Conservation (phyloP, 2,329 filamentous ascomycete species). For the Penicillium sp. region DNA sequence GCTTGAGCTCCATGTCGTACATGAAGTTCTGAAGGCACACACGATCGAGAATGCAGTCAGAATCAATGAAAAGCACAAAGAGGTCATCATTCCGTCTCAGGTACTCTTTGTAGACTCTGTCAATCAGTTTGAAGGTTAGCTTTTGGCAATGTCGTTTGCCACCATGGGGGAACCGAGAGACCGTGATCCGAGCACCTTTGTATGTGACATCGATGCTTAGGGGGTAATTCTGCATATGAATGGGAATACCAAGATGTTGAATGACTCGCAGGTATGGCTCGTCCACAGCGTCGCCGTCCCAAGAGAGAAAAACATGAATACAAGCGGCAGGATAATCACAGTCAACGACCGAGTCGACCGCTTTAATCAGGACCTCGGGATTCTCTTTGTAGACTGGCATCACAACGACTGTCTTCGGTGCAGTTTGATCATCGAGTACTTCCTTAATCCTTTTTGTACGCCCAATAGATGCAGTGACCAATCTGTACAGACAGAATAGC, state of each 20-base stretch:
- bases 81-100: conserved; percentile 83
- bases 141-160: conserved; percentile 95
- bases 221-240: conserved; percentile 70
- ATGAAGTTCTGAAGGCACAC: conserved; percentile 96
- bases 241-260: conserved; percentile 75
- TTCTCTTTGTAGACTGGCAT: conserved; percentile 97
- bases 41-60: conserved; percentile 88
- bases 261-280: conserved; percentile 86
- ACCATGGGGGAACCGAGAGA: conserved; percentile 88
- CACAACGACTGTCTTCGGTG: conserved; percentile 90
- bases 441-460: conserved; percentile 78
- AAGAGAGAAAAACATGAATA: conserved; percentile 92
- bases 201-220: conserved; percentile 88
- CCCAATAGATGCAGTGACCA: conserved; percentile 83
- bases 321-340: conserved; percentile 91
- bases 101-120: conserved; percentile 86
- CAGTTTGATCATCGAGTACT: conserved; percentile 76
- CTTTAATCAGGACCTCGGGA: conserved; percentile 76
- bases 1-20: conserved; percentile 97
- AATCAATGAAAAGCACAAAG: conserved; percentile 96
- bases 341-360: conserved; percentile 85
- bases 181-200: conserved; percentile 75
- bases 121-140: conserved; percentile 85
- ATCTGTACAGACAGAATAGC: conserved; percentile 88
- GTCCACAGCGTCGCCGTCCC: conserved; percentile 85